phyloP scores from a whole-genome alignment of 306 rosid species.

The Heteromeles arbutifolia region DNA sequence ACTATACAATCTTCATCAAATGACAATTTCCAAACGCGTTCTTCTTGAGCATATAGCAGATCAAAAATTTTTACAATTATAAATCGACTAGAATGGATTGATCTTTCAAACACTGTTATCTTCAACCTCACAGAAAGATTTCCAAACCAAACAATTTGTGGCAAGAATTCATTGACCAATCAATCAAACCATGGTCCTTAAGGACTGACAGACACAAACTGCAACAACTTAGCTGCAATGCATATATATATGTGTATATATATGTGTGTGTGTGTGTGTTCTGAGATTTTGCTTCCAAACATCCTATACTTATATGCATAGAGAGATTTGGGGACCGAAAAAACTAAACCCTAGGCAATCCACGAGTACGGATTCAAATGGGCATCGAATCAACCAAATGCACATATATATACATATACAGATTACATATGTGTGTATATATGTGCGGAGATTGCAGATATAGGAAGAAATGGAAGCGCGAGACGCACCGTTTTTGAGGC shows the following conservation, averaged over 20 bases:
- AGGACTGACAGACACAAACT: background rate
- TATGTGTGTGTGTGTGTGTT: no score
- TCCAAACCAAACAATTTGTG: background rate
- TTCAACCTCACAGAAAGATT: background rate
- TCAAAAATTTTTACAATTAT: background rate
- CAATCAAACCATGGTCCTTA: background rate
- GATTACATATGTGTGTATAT: no score
- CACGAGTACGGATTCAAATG: background rate
- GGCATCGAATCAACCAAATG: background rate
- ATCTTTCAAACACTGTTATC: background rate
- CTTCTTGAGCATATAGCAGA: no score
- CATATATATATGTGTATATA: no score
- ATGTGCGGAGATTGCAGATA: background rate
- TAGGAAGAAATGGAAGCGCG: background rate
- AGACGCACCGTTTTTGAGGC: slow-evolving; percentile 48
- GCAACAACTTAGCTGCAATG: background rate
- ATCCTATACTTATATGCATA: no score
- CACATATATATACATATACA: background rate
- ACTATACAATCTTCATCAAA: no score
- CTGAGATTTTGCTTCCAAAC: background rate
- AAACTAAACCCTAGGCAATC: no score
- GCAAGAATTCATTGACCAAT: background rate
- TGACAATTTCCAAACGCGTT: no score
- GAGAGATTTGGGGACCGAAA: no score
- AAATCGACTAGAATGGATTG: background rate